phyloP scores from a whole-genome alignment of 345 rosid genomes.

The Eucalyptus victrix region DNA sequence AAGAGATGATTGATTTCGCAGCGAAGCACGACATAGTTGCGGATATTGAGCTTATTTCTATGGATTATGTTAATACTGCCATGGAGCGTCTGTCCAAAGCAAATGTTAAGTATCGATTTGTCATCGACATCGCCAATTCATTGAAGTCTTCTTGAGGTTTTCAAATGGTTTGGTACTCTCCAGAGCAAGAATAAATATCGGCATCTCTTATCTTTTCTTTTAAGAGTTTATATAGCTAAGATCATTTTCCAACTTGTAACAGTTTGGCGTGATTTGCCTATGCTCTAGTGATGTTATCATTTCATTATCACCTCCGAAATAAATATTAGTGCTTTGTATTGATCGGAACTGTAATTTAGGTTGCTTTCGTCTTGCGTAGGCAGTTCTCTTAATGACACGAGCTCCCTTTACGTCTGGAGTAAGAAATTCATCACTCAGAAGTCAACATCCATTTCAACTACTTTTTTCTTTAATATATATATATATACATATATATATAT shows the following conservation, averaged over 20 bases:
- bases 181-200: neutral
- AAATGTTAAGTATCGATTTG: conserved; percentile 13
- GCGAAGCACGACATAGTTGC: conserved; percentile 4
- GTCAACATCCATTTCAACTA: neutral
- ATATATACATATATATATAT: no score
- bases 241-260: neutral
- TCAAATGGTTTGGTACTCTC: neutral
- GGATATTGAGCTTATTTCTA: conserved; percentile 5
- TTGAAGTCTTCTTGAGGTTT: neutral
- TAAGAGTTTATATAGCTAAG: neutral
- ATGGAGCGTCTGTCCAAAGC: conserved; percentile 2
- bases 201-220: neutral
- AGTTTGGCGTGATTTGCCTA: neutral
- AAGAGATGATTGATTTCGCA: conserved; percentile 14
- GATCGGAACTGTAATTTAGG: neutral
- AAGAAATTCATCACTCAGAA: neutral
- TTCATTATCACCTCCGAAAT: neutral
- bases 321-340: neutral
- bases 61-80: conserved; percentile 11
- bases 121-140: conserved; percentile 11
- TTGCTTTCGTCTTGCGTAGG: neutral
- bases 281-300: neutral
- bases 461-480: neutral
- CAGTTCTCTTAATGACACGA: neutral
- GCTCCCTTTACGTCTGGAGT: neutral